phyloP scores from a whole-genome alignment of 441 rosid species.

The Biscutella laevigata region DNA sequence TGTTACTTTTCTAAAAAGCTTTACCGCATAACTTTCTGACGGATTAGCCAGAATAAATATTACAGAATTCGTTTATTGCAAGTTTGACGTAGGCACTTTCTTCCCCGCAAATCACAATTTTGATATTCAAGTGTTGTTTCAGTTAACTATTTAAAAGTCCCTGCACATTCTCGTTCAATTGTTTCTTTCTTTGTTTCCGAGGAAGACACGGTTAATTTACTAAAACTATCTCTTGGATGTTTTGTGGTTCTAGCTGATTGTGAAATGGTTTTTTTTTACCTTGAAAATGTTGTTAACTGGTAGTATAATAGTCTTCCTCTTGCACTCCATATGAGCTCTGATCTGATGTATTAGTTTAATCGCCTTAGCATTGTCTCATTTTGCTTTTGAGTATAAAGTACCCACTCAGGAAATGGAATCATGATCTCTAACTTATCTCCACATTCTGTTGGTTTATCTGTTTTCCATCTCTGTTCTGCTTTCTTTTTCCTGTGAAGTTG shows the following conservation, averaged over 20 bases:
- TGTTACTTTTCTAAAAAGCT: not conserved
- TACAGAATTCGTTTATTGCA: not conserved
- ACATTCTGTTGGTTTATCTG: not conserved
- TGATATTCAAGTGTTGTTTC: not conserved
- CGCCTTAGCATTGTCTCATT: not conserved
- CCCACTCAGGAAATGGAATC: not conserved
- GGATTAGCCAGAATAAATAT: not conserved
- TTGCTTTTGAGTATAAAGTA: not conserved
- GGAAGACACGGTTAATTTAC: not conserved
- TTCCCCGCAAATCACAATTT: not conserved
- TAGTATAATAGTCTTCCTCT: not conserved
- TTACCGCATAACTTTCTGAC: not conserved
- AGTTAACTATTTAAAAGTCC: not conserved
- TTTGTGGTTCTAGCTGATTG: not conserved
- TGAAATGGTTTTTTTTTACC: not conserved
- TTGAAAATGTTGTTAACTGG: not conserved
- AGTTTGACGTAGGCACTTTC: not conserved
- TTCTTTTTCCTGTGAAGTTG: not conserved
- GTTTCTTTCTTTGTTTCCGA: too few relatives aligned
- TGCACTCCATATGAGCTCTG: not conserved
- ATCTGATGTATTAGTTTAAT: not conserved
- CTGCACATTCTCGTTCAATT: not conserved
- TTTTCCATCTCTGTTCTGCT: slow-evolving; percentile 6
- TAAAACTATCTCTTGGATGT: not conserved
- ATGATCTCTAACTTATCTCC: not conserved